phyloP scores from a whole-genome alignment of 371 early-diverging fungal species.

The Umbelopsis sp. region DNA sequence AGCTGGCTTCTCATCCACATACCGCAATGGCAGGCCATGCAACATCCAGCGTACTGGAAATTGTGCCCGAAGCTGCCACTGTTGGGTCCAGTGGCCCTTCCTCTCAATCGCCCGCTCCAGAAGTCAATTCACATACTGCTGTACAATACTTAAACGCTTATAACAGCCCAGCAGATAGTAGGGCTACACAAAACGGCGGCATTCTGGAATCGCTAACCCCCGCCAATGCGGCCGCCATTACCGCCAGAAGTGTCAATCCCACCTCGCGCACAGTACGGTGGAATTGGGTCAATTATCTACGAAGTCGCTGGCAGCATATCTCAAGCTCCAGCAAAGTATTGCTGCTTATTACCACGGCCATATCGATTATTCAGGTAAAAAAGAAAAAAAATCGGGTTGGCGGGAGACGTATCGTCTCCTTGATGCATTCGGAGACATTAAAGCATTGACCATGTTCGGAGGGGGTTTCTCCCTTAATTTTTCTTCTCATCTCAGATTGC shows the following conservation, averaged over 20 bases:
- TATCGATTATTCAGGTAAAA: constrained; percentile 27
- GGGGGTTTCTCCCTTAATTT: background rate
- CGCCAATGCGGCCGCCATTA: background rate
- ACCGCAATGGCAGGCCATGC: constrained; percentile 15
- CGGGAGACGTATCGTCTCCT: too few relatives aligned
- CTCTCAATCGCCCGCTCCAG: background rate
- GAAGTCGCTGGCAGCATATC: constrained; percentile 27
- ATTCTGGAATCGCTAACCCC: constrained; percentile 4
- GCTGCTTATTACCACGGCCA: constrained; percentile 23
- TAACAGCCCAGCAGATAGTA: background rate
- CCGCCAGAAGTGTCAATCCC: constrained; percentile 11
- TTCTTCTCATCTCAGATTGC: constrained; percentile 26
- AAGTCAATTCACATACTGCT: background rate
- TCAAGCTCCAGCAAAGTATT: constrained; percentile 29
- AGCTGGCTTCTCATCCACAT: constrained; percentile 6
- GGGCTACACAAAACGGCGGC: background rate
- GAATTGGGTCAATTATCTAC: constrained; percentile 28
- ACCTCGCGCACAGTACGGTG: constrained; percentile 30
- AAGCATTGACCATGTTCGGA: constrained; percentile 13
- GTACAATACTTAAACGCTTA: background rate
- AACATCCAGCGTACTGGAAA: constrained; percentile 11
- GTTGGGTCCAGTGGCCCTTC: constrained; percentile 7
- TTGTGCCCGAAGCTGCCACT: constrained; percentile 13
- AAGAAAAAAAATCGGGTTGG: background rate
- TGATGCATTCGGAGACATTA: constrained; percentile 8